phyloP scores from a whole-genome alignment of 192 early-diverging fungal species.

The Spizellomyces sp. region DNA sequence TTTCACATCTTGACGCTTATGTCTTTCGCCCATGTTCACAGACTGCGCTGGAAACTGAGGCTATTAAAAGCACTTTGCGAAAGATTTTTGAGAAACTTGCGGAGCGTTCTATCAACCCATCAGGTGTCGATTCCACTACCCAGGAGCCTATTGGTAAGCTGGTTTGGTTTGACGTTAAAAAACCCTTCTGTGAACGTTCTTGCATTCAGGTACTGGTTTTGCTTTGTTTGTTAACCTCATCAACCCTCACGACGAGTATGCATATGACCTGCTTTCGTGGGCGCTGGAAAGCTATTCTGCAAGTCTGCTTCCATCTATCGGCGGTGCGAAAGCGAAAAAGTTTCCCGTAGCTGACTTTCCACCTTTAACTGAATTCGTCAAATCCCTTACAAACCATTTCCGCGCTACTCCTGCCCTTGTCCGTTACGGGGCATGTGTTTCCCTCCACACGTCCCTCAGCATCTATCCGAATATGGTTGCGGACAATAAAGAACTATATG shows the following conservation, averaged over 20 bases:
- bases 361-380: slow-evolving; percentile 47
- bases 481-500: slow-evolving; percentile 36
- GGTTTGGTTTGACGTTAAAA: neutral
- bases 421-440: slow-evolving; percentile 53
- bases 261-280: slow-evolving; percentile 60
- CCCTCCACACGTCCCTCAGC: slow-evolving; percentile 44
- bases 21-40: slow-evolving; percentile 4
- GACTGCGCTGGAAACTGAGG: slow-evolving; percentile 48
- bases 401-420: slow-evolving; percentile 53
- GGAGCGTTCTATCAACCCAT: slow-evolving; percentile 9
- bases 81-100: slow-evolving; percentile 48
- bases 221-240: slow-evolving; percentile 51
- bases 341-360: slow-evolving; percentile 25
- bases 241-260: slow-evolving; percentile 50
- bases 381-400: slow-evolving; percentile 54
- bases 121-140: slow-evolving; percentile 12
- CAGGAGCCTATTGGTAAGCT: neutral
- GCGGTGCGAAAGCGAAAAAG: slow-evolving; percentile 26
- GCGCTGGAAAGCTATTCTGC: slow-evolving; percentile 47
- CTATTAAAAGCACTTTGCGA: slow-evolving; percentile 48
- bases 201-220: slow-evolving; percentile 37
- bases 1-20: neutral
- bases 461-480: slow-evolving; percentile 44
- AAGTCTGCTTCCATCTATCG: slow-evolving; percentile 16
- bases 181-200: neutral